Percentiles rank a stretch among this genome's conserved stretches.
These are phyloP conservation scores for Amaranthus hypochondriacus DNA, from an alignment of 148 eudicot genomes.

Conservation along the genomic window DNA sequence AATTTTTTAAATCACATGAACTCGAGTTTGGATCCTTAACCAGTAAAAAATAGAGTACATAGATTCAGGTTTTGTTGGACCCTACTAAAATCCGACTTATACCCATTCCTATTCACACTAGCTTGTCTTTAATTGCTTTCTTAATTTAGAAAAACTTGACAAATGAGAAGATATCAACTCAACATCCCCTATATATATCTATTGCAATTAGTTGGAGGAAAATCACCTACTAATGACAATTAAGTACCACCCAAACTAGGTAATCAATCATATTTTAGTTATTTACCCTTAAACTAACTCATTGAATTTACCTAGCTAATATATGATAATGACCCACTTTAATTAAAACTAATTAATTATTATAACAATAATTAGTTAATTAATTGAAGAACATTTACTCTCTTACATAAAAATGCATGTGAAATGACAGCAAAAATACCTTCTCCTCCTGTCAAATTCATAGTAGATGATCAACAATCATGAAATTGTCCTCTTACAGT, in stretches of 20 bases:
- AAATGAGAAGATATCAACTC: neutral
- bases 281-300: slow-evolving; percentile 15
- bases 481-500: slow-evolving; percentile 22
- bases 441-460: neutral
- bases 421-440: slow-evolving; percentile 24
- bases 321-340: slow-evolving; percentile 6
- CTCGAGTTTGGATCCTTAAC: no score
- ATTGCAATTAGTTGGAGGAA: slow-evolving; percentile 3
- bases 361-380: neutral
- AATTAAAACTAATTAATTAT: neutral
- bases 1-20: no score
- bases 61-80: no score
- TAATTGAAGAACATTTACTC: slow-evolving; percentile 1
- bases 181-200: neutral
- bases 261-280: neutral
- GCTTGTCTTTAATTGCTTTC: neutral
- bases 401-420: slow-evolving; percentile 16
- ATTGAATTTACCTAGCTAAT: neutral
- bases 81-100: no score
- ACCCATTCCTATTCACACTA: no score
- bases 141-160: neutral
- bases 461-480: slow-evolving; percentile 13
- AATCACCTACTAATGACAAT: slow-evolving; percentile 21
- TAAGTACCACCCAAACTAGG: slow-evolving; percentile 13
- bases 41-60: no score